A percentile compares a stretch with the other conserved stretches of the same genome.
Conservation (phyloP, 2,329 filamentous ascomycete genomes). For the Erysiphe pulchra region DNA sequence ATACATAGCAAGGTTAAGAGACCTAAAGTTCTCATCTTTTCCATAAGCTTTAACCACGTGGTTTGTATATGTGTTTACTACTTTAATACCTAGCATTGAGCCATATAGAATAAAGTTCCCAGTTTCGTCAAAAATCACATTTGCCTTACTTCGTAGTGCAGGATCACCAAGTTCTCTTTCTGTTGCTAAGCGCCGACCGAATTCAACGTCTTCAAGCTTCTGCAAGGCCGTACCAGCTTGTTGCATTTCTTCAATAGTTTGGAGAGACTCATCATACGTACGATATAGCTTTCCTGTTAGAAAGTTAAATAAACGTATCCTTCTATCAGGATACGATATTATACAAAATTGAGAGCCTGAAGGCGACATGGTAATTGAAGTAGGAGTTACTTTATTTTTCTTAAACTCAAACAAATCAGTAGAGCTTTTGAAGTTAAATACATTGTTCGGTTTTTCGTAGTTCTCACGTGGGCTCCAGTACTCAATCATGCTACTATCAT, state of each 20-base stretch:
- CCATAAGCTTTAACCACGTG: slow-evolving; percentile 75
- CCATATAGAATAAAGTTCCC: slow-evolving; percentile 89
- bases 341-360: slow-evolving; percentile 67
- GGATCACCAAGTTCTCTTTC: slow-evolving; percentile 66
- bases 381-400: slow-evolving; percentile 68
- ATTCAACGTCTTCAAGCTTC: slow-evolving; percentile 73
- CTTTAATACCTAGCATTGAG: slow-evolving; percentile 76
- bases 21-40: slow-evolving; percentile 66
- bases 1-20: slow-evolving; percentile 64
- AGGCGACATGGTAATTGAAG: slow-evolving; percentile 63
- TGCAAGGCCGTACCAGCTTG: slow-evolving; percentile 66
- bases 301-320: slow-evolving; percentile 86
- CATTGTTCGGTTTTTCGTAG: slow-evolving; percentile 76
- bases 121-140: slow-evolving; percentile 87
- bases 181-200: slow-evolving; percentile 62
- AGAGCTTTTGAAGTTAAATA: slow-evolving; percentile 80
- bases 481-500: slow-evolving; percentile 81
- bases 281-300: slow-evolving; percentile 64
- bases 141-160: slow-evolving; percentile 41
- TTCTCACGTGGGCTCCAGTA: slow-evolving; percentile 68
- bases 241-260: slow-evolving; percentile 81
- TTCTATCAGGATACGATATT: slow-evolving; percentile 78
- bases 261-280: slow-evolving; percentile 83
- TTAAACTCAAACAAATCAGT: slow-evolving; percentile 95
- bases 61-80: slow-evolving; percentile 89